Evolutionary conservation across 495 filamentous ascomycete genomes (phyloP), one percentile per base, ranked within the genome.

Genomic region (Darksidea phi): DNA sequence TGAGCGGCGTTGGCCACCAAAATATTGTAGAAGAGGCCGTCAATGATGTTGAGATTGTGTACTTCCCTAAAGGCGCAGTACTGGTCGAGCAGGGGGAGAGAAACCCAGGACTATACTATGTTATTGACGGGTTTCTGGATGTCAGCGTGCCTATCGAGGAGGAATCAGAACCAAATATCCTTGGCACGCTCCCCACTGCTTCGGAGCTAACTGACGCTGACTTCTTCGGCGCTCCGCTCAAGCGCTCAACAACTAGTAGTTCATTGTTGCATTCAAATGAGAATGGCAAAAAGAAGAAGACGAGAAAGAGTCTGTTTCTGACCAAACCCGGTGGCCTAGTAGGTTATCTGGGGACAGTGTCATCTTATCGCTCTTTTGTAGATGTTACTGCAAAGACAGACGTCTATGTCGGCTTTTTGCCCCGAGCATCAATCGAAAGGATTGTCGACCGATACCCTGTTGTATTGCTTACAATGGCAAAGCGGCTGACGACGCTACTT

Each of bases 311-410:
- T 45, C 81, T 98, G 0, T 96, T 91, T 43, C 73, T 97, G 67
- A 94, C 95, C 67, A 98, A 97, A 70, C 95, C 94, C 1, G 94
- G 94, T 38, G 93, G 91, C 0, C 83, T 98, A 32, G 94, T 94
- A 36, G 95, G 94, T 1, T 98, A 98, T 67, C 82, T 97, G 23
- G 91, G 94, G 6, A 90, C 89, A 0, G 86, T 97, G 20, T 96
- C 94, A 0, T 96, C 93, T 0, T 94, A 96, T 69, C 82, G 94
- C 26, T 97, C 95, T 0, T 96, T 97, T 71, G 91, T 96, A 21
- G 94, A 97, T 69, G 91, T 98, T 7, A 87, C 92, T 36, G 94
- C 94, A 8, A 97, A 97, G 76, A 97, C 95, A 1, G 95, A 98
- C 76, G 94, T 97, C 26, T 97, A 97, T 70, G 95, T 97, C 32